phyloP scores from a whole-genome alignment of 2,329 filamentous ascomycete species.

The Paecilomyces formosus region DNA sequence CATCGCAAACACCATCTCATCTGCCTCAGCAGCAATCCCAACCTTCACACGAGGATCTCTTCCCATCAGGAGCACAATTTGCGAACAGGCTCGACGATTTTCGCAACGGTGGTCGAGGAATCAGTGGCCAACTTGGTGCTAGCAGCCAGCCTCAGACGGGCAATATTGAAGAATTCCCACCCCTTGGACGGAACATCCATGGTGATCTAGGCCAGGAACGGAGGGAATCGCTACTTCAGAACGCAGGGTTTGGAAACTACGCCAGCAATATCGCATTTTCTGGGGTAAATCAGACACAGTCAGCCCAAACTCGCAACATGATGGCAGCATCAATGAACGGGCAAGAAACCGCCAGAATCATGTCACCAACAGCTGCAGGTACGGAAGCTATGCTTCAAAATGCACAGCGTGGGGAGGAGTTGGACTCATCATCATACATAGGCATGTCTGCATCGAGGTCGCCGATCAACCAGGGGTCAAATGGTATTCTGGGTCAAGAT shows the following conservation, averaged over 20 bases:
- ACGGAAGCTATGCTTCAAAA: constrained; percentile 20
- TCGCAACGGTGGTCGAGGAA: constrained; percentile 49
- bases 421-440: constrained; percentile 9
- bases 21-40: constrained; percentile 35
- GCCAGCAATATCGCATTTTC: constrained; percentile 34
- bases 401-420: not conserved
- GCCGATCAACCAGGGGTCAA: constrained; percentile 34
- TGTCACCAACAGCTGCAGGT: constrained; percentile 24
- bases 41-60: constrained; percentile 40
- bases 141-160: constrained; percentile 47
- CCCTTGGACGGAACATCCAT: constrained; percentile 46
- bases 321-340: constrained; percentile 30
- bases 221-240: constrained; percentile 45
- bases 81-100: constrained; percentile 48
- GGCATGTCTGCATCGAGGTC: constrained; percentile 33
- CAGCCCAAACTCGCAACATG: constrained; percentile 22
- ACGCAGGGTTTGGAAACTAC: constrained; percentile 37
- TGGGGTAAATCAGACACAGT: constrained; percentile 34
- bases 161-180: constrained; percentile 55
- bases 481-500: constrained; percentile 36
- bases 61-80: constrained; percentile 43
- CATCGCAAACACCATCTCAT: constrained; percentile 32
- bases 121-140: constrained; percentile 44
- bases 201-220: constrained; percentile 46
- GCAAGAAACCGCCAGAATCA: constrained; percentile 24